Conservation (phyloP, 345 rosid genomes). For the Hibiscus trionum region DNA sequence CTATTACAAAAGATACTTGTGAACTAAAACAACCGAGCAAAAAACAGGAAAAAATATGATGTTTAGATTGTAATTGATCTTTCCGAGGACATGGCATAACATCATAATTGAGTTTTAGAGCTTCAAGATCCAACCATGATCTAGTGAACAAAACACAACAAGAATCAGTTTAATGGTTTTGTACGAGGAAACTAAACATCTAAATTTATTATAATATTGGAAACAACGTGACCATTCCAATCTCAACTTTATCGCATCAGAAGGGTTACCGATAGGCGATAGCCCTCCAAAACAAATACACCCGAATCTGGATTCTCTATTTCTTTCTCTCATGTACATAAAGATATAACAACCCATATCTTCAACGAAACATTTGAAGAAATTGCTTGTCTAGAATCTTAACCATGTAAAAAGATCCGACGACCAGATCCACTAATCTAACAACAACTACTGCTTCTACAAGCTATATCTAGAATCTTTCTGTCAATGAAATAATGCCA, state of each 20-base stretch:
- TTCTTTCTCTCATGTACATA: constrained; percentile 16
- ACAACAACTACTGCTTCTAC: constrained; percentile 14
- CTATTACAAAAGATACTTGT: background rate
- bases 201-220: background rate
- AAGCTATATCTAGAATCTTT: constrained; percentile 6
- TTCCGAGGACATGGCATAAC: background rate
- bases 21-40: background rate
- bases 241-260: constrained; percentile 6
- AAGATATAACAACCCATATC: constrained; percentile 1
- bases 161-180: background rate
- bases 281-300: constrained; percentile 14
- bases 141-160: background rate
- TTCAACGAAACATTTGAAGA: constrained; percentile 32
- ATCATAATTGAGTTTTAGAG: background rate
- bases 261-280: constrained; percentile 9
- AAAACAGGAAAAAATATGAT: background rate
- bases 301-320: background rate
- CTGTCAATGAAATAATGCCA: constrained; percentile 43
- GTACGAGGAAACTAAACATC: background rate
- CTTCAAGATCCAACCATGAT: background rate
- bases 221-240: constrained; percentile 5
- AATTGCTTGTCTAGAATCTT: constrained; percentile 19
- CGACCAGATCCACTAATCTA: background rate
- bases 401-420: constrained; percentile 10
- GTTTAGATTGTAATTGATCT: background rate